phyloP scores from a whole-genome alignment of 306 rosid genomes.

The Purshia tridentata region DNA sequence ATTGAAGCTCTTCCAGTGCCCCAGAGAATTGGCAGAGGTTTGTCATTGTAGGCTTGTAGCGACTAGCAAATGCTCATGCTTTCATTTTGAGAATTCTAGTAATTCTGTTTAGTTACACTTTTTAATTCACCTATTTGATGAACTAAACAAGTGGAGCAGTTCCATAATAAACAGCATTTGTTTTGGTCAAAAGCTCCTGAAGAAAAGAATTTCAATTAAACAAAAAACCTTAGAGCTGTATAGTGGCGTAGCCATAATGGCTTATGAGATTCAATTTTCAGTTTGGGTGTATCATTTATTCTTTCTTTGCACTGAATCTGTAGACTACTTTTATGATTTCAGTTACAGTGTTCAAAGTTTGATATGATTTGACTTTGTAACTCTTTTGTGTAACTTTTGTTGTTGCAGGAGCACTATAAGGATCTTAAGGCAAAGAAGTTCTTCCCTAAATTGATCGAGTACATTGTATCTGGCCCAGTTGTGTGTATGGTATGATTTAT shows the following conservation, averaged over 20 bases:
- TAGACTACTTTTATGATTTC: background rate
- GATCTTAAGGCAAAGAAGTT: conserved; percentile 79
- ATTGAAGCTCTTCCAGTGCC: conserved; percentile 88
- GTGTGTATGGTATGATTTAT: conserved; percentile 76
- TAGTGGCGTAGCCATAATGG: background rate
- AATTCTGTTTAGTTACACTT: background rate
- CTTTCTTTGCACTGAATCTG: background rate
- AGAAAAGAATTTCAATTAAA: background rate
- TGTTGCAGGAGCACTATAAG: conserved; percentile 87
- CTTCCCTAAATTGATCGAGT: conserved; percentile 78
- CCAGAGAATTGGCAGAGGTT: conserved; percentile 93
- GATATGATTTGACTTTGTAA: background rate
- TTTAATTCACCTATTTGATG: background rate
- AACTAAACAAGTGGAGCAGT: background rate
- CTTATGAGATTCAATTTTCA: background rate
- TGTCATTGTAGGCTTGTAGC: conserved; percentile 12
- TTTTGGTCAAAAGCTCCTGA: background rate
- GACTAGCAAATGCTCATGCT: too few species aligned
- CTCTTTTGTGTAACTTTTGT: conserved; percentile 14
- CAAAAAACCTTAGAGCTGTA: background rate
- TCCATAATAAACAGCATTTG: background rate
- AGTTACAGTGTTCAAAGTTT: background rate
- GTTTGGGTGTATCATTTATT: background rate
- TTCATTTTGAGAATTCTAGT: background rate
- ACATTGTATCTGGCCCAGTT: conserved; percentile 96